Base-by-base conservation (phyloP, 257 asterid species). In the Solanum ahanhuiri region DNA sequence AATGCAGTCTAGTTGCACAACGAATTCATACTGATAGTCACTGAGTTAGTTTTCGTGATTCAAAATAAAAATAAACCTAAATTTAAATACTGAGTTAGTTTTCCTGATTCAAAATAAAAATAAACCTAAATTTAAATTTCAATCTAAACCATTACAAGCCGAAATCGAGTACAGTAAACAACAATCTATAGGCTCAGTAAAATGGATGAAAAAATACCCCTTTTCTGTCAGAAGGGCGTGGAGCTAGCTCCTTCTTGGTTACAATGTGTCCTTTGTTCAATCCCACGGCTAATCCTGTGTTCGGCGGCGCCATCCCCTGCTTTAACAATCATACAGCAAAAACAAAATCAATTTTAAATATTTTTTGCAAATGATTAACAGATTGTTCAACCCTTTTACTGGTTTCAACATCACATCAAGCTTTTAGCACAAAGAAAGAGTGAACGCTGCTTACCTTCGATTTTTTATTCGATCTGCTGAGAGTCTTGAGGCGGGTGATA, bases 201-300 rank as follows among this genome's bases (percentile, higher is more conserved):
- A 48, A 48, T 48, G 10, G 30, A 48, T 9, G 28, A 48, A n/a
- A 83, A 84, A 92, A 86, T 92, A 96, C 99, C 87, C 99, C 99
- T 91, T 96, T 95, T 90, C 99, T 91, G 34, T 89, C 96, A 1
- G 99, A 95, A 2, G 99, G 99, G 82, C 98, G 98, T 1, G 98
- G 93, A 9, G 96, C 96, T 81, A 95, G 83, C 70, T 95, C 98
- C 90, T 94, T 96, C 34, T 94, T 96, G 82, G 99, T 96, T 20
- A 94, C 96, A 66, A 95, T 90, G 88, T 95, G 98, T 5, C 98
- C 98, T 85, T 88, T 93, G 89, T 95, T 95, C 86, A 94, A 79
- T 17, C 99, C 99, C 7, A 96, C 98, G 35, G 89, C 90, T 30
- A 96, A 43, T 7, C 99, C 99, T 69, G 95, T 91, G 85, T 90